phyloP scores from a whole-genome alignment of 257 asterid genomes.

The Solanum verrucosum region DNA sequence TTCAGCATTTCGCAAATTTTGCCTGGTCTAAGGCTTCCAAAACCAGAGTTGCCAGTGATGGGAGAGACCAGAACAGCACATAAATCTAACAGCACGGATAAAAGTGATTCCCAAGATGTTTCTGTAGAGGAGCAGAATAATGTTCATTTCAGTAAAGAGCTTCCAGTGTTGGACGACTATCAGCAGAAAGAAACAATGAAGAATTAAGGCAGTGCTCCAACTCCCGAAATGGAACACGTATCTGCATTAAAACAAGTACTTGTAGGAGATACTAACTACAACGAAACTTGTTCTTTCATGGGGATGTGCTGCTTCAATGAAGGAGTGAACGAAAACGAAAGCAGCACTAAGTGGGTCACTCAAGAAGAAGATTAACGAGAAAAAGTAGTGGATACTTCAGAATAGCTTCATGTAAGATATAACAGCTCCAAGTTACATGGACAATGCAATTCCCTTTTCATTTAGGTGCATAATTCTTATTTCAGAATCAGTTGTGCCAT shows the following conservation, averaged over 20 bases:
- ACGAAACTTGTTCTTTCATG: slow-evolving; percentile 60
- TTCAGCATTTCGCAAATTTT: slow-evolving; percentile 61
- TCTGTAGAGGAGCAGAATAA: slow-evolving; percentile 9
- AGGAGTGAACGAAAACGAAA: slow-evolving; percentile 55
- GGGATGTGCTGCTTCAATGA: slow-evolving; percentile 57
- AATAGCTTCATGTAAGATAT: not conserved
- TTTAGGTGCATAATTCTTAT: not conserved
- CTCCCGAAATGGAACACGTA: slow-evolving; percentile 1
- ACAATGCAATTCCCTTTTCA: not conserved
- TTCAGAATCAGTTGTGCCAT: not conserved
- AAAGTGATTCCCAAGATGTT: not conserved
- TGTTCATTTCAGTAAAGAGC: not conserved
- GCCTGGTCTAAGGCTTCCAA: slow-evolving; percentile 25
- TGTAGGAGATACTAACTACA: slow-evolving; percentile 18
- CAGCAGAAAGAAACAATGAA: not conserved
- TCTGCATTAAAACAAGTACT: slow-evolving; percentile 10
- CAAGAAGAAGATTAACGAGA: slow-evolving; percentile 38
- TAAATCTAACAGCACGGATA: slow-evolving; percentile 2
- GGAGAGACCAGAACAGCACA: slow-evolving; percentile 1
- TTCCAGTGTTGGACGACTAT: slow-evolving; percentile 5
- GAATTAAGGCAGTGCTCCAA: slow-evolving; percentile 5
- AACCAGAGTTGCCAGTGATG: slow-evolving; percentile 14
- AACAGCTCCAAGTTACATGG: not conserved
- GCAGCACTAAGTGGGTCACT: slow-evolving; percentile 44
- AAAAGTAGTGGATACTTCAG: not conserved